Conservation (phyloP, 2,329 filamentous ascomycete genomes). For the Aspergillus persii region DNA sequence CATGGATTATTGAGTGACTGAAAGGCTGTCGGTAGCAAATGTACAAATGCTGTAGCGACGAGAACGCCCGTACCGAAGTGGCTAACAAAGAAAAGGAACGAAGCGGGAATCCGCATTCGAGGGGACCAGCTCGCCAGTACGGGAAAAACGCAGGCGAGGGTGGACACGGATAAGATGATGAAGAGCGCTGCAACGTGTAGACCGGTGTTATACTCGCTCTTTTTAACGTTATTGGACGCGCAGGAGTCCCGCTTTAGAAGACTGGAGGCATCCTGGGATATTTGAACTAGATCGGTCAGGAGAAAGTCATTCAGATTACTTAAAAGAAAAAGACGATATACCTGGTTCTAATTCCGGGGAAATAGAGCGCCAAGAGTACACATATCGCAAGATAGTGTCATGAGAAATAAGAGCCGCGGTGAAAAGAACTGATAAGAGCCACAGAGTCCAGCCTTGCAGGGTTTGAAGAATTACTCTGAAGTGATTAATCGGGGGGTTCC, state of each 20-base stretch:
- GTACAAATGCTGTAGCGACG: constrained; percentile 83
- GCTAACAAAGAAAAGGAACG: constrained; percentile 49
- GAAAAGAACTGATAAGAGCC: constrained; percentile 27
- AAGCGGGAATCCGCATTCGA: constrained; percentile 56
- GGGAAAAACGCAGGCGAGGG: constrained; percentile 64
- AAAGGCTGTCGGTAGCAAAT: constrained; percentile 69
- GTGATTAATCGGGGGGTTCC: neutral
- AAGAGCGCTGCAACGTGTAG: constrained; percentile 65
- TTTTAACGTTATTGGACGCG: constrained; percentile 22
- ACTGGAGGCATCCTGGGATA: neutral
- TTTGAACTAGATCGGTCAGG: neutral
- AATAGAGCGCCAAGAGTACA: neutral
- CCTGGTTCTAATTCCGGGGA: neutral
- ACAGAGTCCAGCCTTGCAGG: constrained; percentile 22
- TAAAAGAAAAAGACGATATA: neutral
- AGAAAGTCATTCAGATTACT: neutral
- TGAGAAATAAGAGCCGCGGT: constrained; percentile 24
- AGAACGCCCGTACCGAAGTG: constrained; percentile 81
- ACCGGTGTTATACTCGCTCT: constrained; percentile 57
- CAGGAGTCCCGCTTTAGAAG: constrained; percentile 25
- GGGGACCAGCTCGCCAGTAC: constrained; percentile 61
- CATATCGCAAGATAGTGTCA: constrained; percentile 11
- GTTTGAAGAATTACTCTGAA: constrained; percentile 8
- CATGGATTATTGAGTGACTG: constrained; percentile 50
- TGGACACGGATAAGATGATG: constrained; percentile 56